phyloP scores from a whole-genome alignment of 495 filamentous ascomycete genomes.

The Penicillium dipodomyicola region DNA sequence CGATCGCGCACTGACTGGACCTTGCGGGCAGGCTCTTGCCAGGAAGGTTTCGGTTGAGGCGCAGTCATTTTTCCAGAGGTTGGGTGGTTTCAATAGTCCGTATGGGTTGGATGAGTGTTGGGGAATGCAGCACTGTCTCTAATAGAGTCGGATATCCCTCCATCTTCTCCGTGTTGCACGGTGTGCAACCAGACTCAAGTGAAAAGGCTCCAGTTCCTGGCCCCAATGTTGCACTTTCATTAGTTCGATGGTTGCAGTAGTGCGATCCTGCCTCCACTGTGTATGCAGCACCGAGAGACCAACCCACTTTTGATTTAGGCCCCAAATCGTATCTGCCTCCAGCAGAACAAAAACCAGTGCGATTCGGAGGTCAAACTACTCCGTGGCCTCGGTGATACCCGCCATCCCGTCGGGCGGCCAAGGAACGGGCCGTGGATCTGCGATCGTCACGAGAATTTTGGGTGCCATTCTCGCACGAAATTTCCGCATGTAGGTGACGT shows the following conservation, averaged over 20 bases:
- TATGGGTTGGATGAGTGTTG: background rate
- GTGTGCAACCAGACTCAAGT: background rate
- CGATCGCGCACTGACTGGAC: constrained; percentile 1
- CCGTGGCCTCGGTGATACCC: background rate
- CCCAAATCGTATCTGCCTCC: no score
- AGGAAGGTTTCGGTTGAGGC: background rate
- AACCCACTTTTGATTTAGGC: no score
- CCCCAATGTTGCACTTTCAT: background rate
- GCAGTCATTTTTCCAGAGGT: constrained; percentile 2
- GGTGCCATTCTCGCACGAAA: background rate
- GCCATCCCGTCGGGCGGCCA: background rate
- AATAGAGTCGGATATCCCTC: background rate
- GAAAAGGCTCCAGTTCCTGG: background rate
- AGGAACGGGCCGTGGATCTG: background rate
- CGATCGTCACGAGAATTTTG: background rate
- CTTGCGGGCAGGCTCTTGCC: constrained; percentile 4
- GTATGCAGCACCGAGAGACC: no score
- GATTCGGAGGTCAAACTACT: no score
- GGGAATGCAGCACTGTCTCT: background rate
- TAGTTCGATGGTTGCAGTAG: background rate
- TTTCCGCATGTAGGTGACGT: background rate
- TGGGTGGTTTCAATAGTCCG: background rate
- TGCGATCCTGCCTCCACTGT: background rate
- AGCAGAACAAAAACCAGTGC: background rate
- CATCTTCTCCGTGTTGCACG: background rate